Percentiles rank a stretch among this genome's conserved stretches.
Evolutionary conservation across 1,284 basidiomycete species (phyloP).

Genomic region (Rhodotorula sp.): DNA sequence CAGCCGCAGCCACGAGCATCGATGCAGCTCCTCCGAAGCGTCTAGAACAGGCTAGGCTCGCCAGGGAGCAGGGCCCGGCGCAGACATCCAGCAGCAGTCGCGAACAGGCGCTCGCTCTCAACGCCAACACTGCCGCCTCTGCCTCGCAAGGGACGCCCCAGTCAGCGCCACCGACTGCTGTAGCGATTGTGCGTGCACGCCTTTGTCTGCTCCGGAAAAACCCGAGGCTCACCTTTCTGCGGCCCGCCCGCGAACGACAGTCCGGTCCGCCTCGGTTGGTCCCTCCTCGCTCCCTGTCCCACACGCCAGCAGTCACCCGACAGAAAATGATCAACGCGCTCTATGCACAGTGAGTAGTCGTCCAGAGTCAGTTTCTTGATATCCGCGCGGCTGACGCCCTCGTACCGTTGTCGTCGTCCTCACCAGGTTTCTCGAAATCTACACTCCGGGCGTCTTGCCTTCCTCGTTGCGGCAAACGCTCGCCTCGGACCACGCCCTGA

Average conservation of each 20-base stretch:
- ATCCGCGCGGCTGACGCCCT: background rate
- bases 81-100: background rate
- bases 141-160: too few species aligned
- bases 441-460: constrained; percentile 37
- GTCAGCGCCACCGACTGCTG: background rate
- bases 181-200: background rate
- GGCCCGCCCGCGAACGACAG: constrained; percentile 46
- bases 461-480: constrained; percentile 25
- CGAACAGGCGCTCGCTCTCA: background rate
- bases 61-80: background rate
- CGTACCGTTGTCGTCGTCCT: too few species aligned
- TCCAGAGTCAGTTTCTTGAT: background rate
- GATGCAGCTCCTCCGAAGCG: background rate
- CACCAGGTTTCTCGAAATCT: constrained; percentile 34
- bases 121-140: too few species aligned
- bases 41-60: background rate
- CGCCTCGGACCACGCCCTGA: constrained; percentile 62
- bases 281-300: constrained; percentile 62
- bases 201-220: constrained; percentile 9
- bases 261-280: constrained; percentile 65
- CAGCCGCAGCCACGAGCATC: background rate
- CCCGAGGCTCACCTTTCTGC: background rate
- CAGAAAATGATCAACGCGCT: constrained; percentile 56
- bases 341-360: constrained; percentile 62
- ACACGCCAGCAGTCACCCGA: constrained; percentile 65